Conservation (phyloP, 2,329 filamentous ascomycete genomes). For the Penicillium sp. region DNA sequence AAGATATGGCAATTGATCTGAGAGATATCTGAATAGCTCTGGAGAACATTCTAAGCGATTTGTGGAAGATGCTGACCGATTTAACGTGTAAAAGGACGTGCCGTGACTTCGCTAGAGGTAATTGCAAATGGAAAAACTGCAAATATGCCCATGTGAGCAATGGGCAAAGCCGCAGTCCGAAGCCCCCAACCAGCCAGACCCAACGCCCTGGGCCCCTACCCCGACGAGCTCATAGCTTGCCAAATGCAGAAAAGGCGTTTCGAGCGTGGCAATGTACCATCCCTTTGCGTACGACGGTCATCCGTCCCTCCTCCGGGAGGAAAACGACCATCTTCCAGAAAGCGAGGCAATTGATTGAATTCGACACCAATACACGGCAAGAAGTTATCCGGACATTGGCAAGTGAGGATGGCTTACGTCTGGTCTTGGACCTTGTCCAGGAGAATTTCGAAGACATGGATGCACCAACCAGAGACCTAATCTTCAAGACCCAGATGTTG, state of each 20-base stretch:
- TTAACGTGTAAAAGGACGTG: neutral
- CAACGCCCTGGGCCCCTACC: neutral
- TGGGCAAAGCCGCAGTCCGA: neutral
- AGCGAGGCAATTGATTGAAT: conserved; percentile 25
- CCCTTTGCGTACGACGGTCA: neutral
- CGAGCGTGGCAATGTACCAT: conserved; percentile 7
- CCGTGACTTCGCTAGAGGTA: conserved; percentile 7
- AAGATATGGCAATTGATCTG: neutral
- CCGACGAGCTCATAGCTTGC: neutral
- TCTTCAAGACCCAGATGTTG: conserved; percentile 31
- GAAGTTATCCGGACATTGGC: conserved; percentile 30
- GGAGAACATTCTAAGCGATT: neutral
- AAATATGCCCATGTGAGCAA: conserved; percentile 12
- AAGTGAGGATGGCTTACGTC: conserved; percentile 28
- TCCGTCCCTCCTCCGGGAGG: neutral
- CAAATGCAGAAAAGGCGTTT: neutral
- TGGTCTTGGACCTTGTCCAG: conserved; percentile 29
- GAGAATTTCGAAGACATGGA: conserved; percentile 19
- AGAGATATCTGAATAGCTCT: neutral
- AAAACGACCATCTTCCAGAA: conserved; percentile 23
- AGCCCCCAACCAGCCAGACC: neutral
- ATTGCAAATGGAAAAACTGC: conserved; percentile 10
- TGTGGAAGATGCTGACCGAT: neutral
- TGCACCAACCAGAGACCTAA: conserved; percentile 11
- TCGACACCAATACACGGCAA: conserved; percentile 24